Evolutionary conservation across 768 basidiomycete species (phyloP).

Genomic region (Antrodiella citrinella): DNA sequence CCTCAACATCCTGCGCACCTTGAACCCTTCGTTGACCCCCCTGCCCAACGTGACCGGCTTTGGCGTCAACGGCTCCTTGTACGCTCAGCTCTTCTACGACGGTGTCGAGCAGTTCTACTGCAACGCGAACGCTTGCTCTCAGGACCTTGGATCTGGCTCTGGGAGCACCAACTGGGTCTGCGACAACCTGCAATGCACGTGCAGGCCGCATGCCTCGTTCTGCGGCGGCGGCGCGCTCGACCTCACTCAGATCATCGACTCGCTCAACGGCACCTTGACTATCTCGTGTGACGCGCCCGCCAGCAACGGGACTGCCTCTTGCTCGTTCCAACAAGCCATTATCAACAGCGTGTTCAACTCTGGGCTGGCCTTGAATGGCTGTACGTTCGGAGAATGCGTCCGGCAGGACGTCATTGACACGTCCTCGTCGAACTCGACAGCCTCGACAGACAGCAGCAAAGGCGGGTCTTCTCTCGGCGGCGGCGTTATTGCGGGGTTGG

Average conservation of each 20-base stretch:
- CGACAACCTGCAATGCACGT: constrained; percentile 65
- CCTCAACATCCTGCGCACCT: constrained; percentile 72
- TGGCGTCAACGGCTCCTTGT: constrained; percentile 43
- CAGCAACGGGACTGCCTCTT: constrained; percentile 42
- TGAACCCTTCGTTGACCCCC: constrained; percentile 64
- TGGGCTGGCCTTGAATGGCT: constrained; percentile 68
- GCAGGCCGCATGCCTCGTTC: constrained; percentile 61
- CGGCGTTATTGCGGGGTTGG: constrained; percentile 88
- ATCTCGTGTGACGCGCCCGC: constrained; percentile 56
- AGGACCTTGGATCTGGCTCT: constrained; percentile 35
- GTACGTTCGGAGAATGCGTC: constrained; percentile 86
- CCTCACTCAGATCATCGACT: constrained; percentile 57
- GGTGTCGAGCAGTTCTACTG: constrained; percentile 89
- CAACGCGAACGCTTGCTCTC: constrained; percentile 58
- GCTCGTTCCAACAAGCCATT: constrained; percentile 67
- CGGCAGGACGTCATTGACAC: constrained; percentile 69
- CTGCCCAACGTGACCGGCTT: constrained; percentile 54
- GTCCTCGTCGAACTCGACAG: constrained; percentile 21
- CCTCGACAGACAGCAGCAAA: not conserved
- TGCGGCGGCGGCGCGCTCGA: constrained; percentile 52
- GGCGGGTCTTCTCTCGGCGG: constrained; percentile 47
- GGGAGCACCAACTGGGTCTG: constrained; percentile 60
- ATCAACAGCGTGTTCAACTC: constrained; percentile 56
- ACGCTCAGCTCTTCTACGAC: constrained; percentile 69
- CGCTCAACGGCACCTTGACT: constrained; percentile 52